phyloP scores from a whole-genome alignment of 139 green algal genomes.

The Tetratostichococcus sp. region DNA sequence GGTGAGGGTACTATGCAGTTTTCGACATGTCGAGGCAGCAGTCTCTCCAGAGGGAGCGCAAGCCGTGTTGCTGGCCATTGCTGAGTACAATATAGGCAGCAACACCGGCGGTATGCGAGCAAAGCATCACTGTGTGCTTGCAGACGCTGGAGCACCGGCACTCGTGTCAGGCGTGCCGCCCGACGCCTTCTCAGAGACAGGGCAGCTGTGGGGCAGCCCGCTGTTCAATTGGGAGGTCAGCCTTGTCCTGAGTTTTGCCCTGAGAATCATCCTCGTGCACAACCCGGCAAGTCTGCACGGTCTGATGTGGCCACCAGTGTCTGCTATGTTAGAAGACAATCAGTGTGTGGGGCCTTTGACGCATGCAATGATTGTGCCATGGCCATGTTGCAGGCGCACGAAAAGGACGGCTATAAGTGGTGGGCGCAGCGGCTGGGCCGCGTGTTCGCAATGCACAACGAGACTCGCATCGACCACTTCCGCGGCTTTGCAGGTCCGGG shows the following conservation, averaged over 20 bases:
- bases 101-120: too few relatives aligned
- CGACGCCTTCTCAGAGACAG: slow-evolving; percentile 91
- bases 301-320: neutral
- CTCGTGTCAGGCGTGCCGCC: slow-evolving; percentile 82
- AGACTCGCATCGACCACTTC: slow-evolving; percentile 98
- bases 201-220: slow-evolving; percentile 95
- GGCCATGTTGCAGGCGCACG: slow-evolving; percentile 44
- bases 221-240: slow-evolving; percentile 83
- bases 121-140: too few relatives aligned
- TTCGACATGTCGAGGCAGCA: too few relatives aligned
- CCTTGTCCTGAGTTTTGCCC: neutral
- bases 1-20: too few relatives aligned
- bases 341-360: too few relatives aligned
- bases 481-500: slow-evolving; percentile 61
- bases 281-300: too few relatives aligned
- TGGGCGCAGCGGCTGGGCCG: slow-evolving; percentile 81
- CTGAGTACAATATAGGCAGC: too few relatives aligned
- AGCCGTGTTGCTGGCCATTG: too few relatives aligned
- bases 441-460: slow-evolving; percentile 87
- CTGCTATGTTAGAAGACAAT: too few relatives aligned
- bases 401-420: slow-evolving; percentile 76
- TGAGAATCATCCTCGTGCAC: too few relatives aligned
- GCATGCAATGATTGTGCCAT: neutral
- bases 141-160: slow-evolving; percentile 22
- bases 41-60: too few relatives aligned